Percentiles rank a stretch among this genome's conserved stretches.
Evolutionary conservation across 768 basidiomycete species (phyloP).

Genomic region (Termitomyces sp.): DNA sequence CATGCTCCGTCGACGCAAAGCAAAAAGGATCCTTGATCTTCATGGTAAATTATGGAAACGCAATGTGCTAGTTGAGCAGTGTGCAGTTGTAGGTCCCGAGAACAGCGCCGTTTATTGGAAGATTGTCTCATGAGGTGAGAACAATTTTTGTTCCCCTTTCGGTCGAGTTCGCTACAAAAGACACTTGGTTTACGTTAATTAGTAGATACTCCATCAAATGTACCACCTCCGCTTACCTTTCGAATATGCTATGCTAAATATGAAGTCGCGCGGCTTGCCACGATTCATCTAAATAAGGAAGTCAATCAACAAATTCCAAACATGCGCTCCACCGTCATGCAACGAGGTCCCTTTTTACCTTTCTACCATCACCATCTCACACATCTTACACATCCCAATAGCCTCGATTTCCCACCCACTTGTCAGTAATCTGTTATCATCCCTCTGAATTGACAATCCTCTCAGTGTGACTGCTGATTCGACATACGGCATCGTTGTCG

Average conservation of each 20-base stretch:
- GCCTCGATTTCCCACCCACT: not conserved
- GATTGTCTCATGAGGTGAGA: conserved; percentile 25
- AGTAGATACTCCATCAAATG: not conserved
- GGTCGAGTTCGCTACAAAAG: not conserved
- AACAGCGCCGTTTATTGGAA: conserved; percentile 74
- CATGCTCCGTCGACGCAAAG: conserved; percentile 51
- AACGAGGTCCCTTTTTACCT: conserved; percentile 1
- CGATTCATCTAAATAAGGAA: not conserved
- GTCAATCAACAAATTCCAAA: not conserved
- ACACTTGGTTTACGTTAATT: not conserved
- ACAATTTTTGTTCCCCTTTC: not conserved
- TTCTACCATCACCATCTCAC: not conserved
- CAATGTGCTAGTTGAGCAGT: conserved; percentile 62
- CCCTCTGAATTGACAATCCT: not conserved
- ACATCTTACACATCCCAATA: not conserved
- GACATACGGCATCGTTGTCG: not conserved
- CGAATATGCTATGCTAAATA: not conserved
- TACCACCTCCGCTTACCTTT: not conserved
- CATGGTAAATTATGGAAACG: conserved; percentile 58
- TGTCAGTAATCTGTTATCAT: conserved; percentile 7
- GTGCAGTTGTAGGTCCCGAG: conserved; percentile 57
- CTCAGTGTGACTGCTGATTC: not conserved
- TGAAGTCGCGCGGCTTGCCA: not conserved
- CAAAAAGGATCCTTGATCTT: conserved; percentile 55
- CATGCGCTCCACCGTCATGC: conserved; percentile 1